Base-by-base conservation (phyloP, 176 grass and related monocot species). In the Carex myosuroides region DNA sequence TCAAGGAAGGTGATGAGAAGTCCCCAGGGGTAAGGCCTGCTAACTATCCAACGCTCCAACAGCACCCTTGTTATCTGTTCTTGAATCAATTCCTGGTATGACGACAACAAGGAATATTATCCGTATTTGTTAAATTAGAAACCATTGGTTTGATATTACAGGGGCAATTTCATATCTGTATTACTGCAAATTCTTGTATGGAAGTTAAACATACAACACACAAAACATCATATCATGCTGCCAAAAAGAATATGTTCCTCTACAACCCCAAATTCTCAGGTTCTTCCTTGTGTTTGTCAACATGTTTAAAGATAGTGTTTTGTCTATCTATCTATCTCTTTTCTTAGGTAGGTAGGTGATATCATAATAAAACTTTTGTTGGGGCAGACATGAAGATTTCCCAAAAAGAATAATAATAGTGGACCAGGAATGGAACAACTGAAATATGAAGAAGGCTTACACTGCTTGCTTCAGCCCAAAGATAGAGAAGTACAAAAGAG, bases 51-150 rank as follows among this genome's bases (percentile, higher is more conserved):
- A 53, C 89, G 93, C 84, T 98, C 92, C 42, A 98, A 86, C 78
- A 98, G 86, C 82, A 95, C 95, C 60, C 92, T 89, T 13, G 95
- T 93, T 89, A 98, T 98, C 85, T 98, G 95, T 90, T 98, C 95
- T 88, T 95, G 92, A 52, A 93, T 92, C 41, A 94, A 86, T 74
- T 98, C 95, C 95, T 98, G 83, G 56, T 69, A 55, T 50, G 79
- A 66, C 33, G 9, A 60, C 80, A 80, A 79, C 53, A 63, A 69
- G 44, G 20, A 48, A 81, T 75, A 64, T 79, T 55, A 64, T 12
- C n/a, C 39, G 13, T 54, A 67, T 5, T 62, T 13, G 44, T 84
- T 57, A 84, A 39, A 75, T 17, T 13, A 87, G 32, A 17, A 84
- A 76, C 30, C 20, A 44, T 76, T 76, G 13, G 5, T 55, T 76